A percentile compares a stretch with the other conserved stretches of the same genome.
These are phyloP conservation scores for Saitozyma podzolica DNA, from an alignment of 768 basidiomycete genomes.

Conservation along the genomic window DNA sequence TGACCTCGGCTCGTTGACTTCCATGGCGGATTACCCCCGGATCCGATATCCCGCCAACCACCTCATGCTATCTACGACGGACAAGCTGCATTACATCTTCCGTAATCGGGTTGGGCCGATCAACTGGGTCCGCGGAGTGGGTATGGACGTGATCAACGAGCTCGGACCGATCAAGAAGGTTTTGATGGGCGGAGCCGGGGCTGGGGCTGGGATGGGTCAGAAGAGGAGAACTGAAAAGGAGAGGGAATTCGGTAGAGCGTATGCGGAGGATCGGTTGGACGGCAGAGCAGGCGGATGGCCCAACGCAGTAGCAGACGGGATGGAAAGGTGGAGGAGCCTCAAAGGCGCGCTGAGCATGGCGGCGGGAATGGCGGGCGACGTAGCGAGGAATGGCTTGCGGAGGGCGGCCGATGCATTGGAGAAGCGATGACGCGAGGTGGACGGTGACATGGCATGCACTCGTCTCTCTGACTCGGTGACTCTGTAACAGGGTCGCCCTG, in stretches of 20 bases:
- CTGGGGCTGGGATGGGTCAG: constrained; percentile 21
- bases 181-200: constrained; percentile 78
- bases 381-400: constrained; percentile 18
- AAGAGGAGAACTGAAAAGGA: constrained; percentile 4
- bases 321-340: constrained; percentile 45
- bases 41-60: constrained; percentile 86
- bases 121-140: constrained; percentile 83
- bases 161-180: constrained; percentile 76
- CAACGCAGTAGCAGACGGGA: constrained; percentile 29
- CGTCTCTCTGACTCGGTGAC: too few species aligned
- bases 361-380: constrained; percentile 28
- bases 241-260: constrained; percentile 23
- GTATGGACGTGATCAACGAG: constrained; percentile 89
- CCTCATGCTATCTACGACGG: constrained; percentile 74
- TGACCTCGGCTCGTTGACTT: constrained; percentile 80
- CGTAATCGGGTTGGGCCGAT: constrained; percentile 65
- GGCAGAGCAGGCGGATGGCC: constrained; percentile 31
- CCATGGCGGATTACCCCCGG: constrained; percentile 72
- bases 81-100: constrained; percentile 89
- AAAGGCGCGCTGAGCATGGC: constrained; percentile 33
- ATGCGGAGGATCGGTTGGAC: constrained; percentile 8
- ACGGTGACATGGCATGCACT: too few species aligned
- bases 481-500: too few species aligned
- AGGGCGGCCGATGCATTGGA: constrained; percentile 15
- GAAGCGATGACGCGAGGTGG: constrained; percentile 2